A percentile compares a stretch with the other conserved stretches of the same genome.
These are phyloP conservation scores for Solanum etuberosum DNA, from an alignment of 257 asterid genomes.

Conservation along the genomic window DNA sequence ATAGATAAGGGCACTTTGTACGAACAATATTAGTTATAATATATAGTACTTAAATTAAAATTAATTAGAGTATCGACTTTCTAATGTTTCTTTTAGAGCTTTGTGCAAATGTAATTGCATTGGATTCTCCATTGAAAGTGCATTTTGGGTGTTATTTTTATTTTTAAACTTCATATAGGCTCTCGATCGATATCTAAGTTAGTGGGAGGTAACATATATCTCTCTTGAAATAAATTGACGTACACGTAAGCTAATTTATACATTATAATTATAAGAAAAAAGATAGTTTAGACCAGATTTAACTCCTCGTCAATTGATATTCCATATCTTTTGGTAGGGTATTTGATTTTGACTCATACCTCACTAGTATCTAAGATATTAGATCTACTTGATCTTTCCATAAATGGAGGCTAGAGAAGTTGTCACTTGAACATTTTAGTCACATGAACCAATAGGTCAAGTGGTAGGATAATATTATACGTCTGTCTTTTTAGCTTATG, in stretches of 20 bases:
- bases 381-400: not conserved
- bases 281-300: not conserved
- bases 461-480: not conserved
- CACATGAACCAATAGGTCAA: not conserved
- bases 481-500: not conserved
- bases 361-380: not conserved
- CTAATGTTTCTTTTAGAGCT: not conserved
- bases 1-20: constrained; percentile 1
- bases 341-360: not conserved
- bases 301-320: not conserved
- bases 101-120: not conserved
- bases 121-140: not conserved
- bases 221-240: not conserved
- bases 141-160: not conserved
- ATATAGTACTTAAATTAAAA: not conserved
- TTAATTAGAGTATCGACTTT: not conserved
- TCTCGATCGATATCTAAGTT: not conserved
- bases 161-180: not conserved
- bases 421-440: not conserved
- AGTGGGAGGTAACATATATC: not conserved
- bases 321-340: not conserved
- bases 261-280: not conserved
- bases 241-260: not conserved
- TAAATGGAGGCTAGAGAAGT: not conserved
- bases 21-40: not conserved